Base-by-base conservation (phyloP, 345 rosid genomes). In the Acer campestre region DNA sequence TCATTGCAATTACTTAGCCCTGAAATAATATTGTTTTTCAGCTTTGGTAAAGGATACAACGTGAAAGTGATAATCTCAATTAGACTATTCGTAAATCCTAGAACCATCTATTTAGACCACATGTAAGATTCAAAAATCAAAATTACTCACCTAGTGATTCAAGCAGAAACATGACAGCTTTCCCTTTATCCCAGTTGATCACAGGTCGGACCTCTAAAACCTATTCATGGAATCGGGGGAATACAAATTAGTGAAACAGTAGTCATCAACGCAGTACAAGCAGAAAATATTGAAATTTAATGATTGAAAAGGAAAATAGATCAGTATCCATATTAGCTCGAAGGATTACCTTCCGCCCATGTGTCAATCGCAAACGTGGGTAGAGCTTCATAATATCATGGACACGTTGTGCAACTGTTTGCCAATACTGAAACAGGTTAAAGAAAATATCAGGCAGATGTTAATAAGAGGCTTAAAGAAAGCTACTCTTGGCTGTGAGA, bases 101-200 rank as follows among this genome's bases (percentile, higher is more conserved):
- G 9, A 20, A 62, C 31, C 44, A 18, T 6, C 31, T 62, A 18
- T 10, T 14, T 12, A 62, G 46, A 53, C 42, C 35, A 7, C 38
- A 22, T 31, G 48, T 22, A 77, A 42, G 73, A 35, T 17, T 61
- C 51, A 31, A 35, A 40, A 35, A 22, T 61, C 51, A 31, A 27
- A 40, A 51, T 38, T 68, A n/a, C 76, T 48, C 73, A 93, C 99
- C 99, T 9, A 96, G 94, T 74, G 99, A 96, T 86, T 96, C 92
- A 22, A 94, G 99, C 61, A 96, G 86, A 84, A 96, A 94, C 42
- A 83, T 85, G 8, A 96, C 90, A 72, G 99, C 98, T 83, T 92
- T 92, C 70, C 99, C 99, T 88, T 96, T 96, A 81, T 96, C 95
- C 99, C 99, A 94, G 73, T 94, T 74, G 73, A 95, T 95, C 68